These are phyloP conservation scores for Elaeis guineensis DNA, from an alignment of 176 grass and related monocot genomes.

Conservation along the genomic window DNA sequence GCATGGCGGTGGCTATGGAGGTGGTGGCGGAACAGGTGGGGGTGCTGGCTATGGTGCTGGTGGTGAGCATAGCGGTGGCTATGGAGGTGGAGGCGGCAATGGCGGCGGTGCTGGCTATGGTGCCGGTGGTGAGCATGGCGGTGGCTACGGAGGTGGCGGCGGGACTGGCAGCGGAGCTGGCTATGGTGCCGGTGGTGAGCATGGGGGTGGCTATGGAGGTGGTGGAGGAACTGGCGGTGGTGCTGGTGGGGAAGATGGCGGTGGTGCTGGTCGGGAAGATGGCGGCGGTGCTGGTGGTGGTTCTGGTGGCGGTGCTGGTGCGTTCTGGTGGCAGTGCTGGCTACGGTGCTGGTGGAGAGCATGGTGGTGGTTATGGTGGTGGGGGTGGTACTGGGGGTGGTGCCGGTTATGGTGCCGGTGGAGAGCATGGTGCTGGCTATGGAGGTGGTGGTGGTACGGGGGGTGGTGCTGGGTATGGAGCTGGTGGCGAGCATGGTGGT, in stretches of 20 bases:
- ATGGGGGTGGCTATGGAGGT: not conserved
- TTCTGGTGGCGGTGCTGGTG: not conserved
- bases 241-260: not conserved
- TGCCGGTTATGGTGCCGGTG: too few species aligned
- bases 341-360: too few species aligned
- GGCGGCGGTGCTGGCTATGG: not conserved
- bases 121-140: too few species aligned
- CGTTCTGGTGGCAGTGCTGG: too few species aligned
- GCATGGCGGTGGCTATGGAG: too few species aligned
- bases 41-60: constrained; percentile 4
- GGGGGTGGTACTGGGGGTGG: too few species aligned
- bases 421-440: too few species aligned
- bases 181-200: too few species aligned
- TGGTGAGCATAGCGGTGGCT: not conserved
- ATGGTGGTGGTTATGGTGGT: not conserved
- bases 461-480: too few species aligned
- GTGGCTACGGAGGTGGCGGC: not conserved
- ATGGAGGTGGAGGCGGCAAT: not conserved
- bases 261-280: too few species aligned
- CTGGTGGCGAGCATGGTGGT: too few species aligned
- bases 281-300: not conserved
- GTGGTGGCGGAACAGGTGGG: not conserved
- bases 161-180: not conserved
- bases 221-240: not conserved
- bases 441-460: too few species aligned